Evolutionary conservation across 495 filamentous ascomycete genomes (phyloP).

Genomic region (Neurospora sp.): DNA sequence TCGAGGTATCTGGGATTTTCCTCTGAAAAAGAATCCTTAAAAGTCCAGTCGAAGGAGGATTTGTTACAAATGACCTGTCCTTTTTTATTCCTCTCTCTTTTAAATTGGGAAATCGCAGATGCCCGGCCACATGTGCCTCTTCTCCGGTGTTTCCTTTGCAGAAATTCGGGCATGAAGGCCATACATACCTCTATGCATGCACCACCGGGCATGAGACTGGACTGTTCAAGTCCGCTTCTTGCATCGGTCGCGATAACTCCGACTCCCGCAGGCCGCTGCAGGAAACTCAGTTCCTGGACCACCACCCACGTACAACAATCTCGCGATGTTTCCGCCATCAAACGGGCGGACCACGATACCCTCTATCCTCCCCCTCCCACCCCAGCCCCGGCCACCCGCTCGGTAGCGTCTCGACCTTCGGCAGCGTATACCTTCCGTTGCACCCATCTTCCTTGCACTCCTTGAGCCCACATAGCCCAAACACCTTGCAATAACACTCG

Average conservation of each 20-base stretch:
- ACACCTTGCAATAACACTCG: slow-evolving; percentile 57
- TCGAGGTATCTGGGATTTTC: not conserved
- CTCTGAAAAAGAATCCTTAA: not conserved
- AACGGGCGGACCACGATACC: slow-evolving; percentile 9
- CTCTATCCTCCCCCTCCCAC: slow-evolving; percentile 22
- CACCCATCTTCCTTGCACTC: slow-evolving; percentile 17
- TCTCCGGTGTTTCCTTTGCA: not conserved
- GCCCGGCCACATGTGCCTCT: not conserved
- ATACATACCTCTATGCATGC: not conserved
- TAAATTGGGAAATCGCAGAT: not conserved
- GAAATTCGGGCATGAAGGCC: not conserved
- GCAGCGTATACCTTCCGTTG: slow-evolving; percentile 22
- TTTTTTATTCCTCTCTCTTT: not conserved
- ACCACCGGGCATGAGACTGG: not conserved
- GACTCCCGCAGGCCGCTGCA: not conserved
- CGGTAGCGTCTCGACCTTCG: slow-evolving; percentile 21
- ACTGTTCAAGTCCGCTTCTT: not conserved
- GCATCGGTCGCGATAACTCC: not conserved
- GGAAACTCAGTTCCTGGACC: not conserved
- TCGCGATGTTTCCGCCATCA: not conserved
- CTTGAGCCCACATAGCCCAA: slow-evolving; percentile 45
- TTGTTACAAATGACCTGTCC: not conserved
- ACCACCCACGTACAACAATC: not conserved
- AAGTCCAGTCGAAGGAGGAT: not conserved
- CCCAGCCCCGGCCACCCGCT: slow-evolving; percentile 28